Percentiles rank a stretch among this genome's conserved stretches.
phyloP scores from a whole-genome alignment of 495 filamentous ascomycete species.

The Trichodelitschia bisporula region DNA sequence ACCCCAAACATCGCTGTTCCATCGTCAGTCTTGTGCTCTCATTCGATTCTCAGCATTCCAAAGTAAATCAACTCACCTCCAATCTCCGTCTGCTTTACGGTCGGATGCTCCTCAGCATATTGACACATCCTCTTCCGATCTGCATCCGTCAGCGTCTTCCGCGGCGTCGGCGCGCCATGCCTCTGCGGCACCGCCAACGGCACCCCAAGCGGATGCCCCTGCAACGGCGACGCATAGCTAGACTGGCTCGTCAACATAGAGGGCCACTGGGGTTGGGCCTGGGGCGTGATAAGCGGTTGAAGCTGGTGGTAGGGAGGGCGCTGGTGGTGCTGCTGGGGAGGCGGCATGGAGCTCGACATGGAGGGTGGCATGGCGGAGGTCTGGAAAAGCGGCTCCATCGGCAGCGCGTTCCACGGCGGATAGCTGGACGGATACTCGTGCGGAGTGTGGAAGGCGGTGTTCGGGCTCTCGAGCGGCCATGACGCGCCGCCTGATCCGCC shows the following conservation, averaged over 20 bases:
- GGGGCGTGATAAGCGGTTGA: conserved; percentile 25
- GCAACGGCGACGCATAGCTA: conserved; percentile 14
- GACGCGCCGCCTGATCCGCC: too few relatives aligned
- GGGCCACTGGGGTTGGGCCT: conserved; percentile 27
- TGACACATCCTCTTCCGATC: conserved; percentile 85
- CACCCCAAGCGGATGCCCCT: conserved; percentile 13
- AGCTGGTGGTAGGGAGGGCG: conserved; percentile 15
- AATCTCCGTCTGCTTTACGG: conserved; percentile 95
- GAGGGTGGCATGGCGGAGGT: too few relatives aligned
- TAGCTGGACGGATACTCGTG: too few relatives aligned
- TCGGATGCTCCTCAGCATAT: conserved; percentile 84
- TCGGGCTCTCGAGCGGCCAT: too few relatives aligned
- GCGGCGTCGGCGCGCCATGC: conserved; percentile 31
- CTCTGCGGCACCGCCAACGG: conserved; percentile 11
- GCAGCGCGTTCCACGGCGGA: too few relatives aligned
- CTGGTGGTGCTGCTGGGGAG: neutral
- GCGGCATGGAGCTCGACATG: neutral
- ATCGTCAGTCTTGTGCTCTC: too few relatives aligned
- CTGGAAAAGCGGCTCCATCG: too few relatives aligned
- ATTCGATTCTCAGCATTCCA: conserved; percentile 9
- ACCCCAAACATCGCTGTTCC: conserved; percentile 92
- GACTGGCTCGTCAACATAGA: conserved; percentile 26
- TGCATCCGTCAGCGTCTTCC: conserved; percentile 80
- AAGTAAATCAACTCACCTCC: conserved; percentile 33
- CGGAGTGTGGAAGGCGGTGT: too few relatives aligned